Evolutionary conservation across 352 stramenopile genomes (phyloP).

Genomic region (Globisporangium nodosum): DNA sequence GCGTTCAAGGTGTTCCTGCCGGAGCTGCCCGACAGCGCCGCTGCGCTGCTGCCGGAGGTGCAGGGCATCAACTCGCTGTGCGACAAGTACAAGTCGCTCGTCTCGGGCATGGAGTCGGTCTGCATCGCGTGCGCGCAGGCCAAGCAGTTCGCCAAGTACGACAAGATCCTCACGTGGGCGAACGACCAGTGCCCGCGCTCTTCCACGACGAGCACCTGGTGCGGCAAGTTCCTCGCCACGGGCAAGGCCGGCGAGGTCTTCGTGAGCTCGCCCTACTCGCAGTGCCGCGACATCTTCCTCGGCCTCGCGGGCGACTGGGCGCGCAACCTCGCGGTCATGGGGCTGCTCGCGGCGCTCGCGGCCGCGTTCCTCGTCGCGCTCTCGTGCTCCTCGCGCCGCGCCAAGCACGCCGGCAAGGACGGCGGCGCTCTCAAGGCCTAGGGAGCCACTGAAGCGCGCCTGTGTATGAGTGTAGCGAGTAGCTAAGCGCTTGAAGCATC

Average conservation of each 20-base stretch:
- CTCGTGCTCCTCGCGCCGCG: conserved; percentile 56
- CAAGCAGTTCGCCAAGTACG: conserved; percentile 58
- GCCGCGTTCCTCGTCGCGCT: conserved; percentile 48
- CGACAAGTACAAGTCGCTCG: conserved; percentile 26
- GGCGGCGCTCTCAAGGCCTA: conserved; percentile 3
- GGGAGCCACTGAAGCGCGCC: neutral
- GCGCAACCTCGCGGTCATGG: conserved; percentile 42
- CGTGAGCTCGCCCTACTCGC: conserved; percentile 62
- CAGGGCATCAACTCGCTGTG: conserved; percentile 59
- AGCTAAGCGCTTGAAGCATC: no score
- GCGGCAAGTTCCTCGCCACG: conserved; percentile 41
- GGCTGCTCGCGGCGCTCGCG: conserved; percentile 39
- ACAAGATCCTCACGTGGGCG: conserved; percentile 71
- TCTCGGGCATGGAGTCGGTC: conserved; percentile 32
- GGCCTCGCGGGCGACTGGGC: conserved; percentile 63
- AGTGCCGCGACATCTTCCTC: conserved; percentile 67
- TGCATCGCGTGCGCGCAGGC: conserved; percentile 48
- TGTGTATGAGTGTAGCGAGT: neutral
- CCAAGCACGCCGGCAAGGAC: conserved; percentile 11
- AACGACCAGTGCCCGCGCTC: conserved; percentile 71
- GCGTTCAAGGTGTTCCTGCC: conserved; percentile 62
- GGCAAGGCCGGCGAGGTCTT: conserved; percentile 41
- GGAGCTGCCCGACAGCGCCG: conserved; percentile 24
- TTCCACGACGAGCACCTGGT: conserved; percentile 48
- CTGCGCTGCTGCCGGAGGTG: conserved; percentile 49